A percentile compares a stretch with the other conserved stretches of the same genome.
Evolutionary conservation across 148 eudicot genomes (phyloP).

Genomic region (Nepenthes mirabilis): DNA sequence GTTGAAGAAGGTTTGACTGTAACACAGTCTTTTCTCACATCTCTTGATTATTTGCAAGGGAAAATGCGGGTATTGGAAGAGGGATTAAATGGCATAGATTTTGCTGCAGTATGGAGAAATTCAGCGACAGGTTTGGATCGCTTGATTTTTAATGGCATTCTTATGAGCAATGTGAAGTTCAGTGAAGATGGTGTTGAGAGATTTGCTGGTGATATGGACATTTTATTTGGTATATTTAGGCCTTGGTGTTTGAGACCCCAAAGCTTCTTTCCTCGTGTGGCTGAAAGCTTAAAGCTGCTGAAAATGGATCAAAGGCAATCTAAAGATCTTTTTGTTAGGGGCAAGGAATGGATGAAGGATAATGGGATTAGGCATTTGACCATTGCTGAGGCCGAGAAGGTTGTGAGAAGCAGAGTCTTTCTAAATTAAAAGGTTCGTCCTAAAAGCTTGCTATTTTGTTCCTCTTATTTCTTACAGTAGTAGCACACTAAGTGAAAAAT

Average conservation of each 20-base stretch:
- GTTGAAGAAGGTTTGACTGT: constrained; percentile 52
- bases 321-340: constrained; percentile 23
- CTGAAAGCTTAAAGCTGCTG: constrained; percentile 58
- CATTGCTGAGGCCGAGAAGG: constrained; percentile 49
- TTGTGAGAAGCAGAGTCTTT: constrained; percentile 24
- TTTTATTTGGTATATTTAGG: constrained; percentile 64
- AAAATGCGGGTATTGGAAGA: constrained; percentile 54
- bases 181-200: constrained; percentile 62
- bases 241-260: constrained; percentile 96
- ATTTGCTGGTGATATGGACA: constrained; percentile 48
- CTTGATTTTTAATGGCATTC: constrained; percentile 40
- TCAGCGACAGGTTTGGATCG: constrained; percentile 51
- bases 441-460: too few species aligned
- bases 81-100: constrained; percentile 54
- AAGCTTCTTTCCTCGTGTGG: constrained; percentile 72
- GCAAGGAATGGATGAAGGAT: constrained; percentile 50
- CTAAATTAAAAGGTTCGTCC: not conserved
- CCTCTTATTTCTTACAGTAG: too few species aligned
- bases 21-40: constrained; percentile 47
- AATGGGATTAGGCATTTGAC: constrained; percentile 65
- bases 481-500: too few species aligned
- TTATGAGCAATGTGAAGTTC: constrained; percentile 57
- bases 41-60: constrained; percentile 74
- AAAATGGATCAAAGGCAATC: constrained; percentile 46
- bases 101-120: constrained; percentile 72